A percentile compares a stretch with the other conserved stretches of the same genome.
phyloP scores from a whole-genome alignment of 495 filamentous ascomycete species.

The Pseudevernia furfuracea region DNA sequence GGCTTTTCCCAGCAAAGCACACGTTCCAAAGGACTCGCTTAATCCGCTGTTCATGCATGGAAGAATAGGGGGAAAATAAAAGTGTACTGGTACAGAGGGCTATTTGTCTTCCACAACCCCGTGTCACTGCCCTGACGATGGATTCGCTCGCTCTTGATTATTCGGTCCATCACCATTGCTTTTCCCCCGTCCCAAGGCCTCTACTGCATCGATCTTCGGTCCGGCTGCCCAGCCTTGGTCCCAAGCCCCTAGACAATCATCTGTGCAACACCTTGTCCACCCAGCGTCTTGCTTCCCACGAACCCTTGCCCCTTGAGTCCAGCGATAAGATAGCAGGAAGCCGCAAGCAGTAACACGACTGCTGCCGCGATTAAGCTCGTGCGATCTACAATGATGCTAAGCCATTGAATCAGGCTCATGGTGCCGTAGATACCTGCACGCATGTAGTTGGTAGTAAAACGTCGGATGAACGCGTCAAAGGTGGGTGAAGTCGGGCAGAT shows the following conservation, averaged over 20 bases:
- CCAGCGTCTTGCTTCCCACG: slow-evolving; percentile 91
- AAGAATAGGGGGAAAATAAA: not conserved
- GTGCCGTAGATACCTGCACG: slow-evolving; percentile 80
- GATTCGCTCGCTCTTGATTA: not conserved
- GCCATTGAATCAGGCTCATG: slow-evolving; percentile 78
- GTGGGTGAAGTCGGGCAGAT: slow-evolving; percentile 90
- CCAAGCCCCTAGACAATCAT: slow-evolving; percentile 75
- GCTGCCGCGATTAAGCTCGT: slow-evolving; percentile 81
- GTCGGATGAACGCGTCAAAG: slow-evolving; percentile 87
- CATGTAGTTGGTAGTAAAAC: slow-evolving; percentile 92
- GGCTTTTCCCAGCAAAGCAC: not conserved
- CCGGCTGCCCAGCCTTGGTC: not conserved
- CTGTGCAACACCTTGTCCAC: slow-evolving; percentile 88
- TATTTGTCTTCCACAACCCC: not conserved
- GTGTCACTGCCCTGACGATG: not conserved
- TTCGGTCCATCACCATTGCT: not conserved
- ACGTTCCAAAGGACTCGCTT: not conserved
- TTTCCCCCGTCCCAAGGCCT: not conserved
- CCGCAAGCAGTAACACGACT: slow-evolving; percentile 68
- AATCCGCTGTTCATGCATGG: slow-evolving; percentile 5
- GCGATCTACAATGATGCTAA: slow-evolving; percentile 52
- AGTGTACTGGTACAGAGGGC: not conserved
- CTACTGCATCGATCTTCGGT: not conserved
- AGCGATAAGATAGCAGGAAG: slow-evolving; percentile 73
- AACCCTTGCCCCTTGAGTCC: slow-evolving; percentile 89